Evolutionary conservation across 208 protist species (phyloP), one percentile per base, ranked within the genome.

Genomic region (Leishmania guyanensis): DNA sequence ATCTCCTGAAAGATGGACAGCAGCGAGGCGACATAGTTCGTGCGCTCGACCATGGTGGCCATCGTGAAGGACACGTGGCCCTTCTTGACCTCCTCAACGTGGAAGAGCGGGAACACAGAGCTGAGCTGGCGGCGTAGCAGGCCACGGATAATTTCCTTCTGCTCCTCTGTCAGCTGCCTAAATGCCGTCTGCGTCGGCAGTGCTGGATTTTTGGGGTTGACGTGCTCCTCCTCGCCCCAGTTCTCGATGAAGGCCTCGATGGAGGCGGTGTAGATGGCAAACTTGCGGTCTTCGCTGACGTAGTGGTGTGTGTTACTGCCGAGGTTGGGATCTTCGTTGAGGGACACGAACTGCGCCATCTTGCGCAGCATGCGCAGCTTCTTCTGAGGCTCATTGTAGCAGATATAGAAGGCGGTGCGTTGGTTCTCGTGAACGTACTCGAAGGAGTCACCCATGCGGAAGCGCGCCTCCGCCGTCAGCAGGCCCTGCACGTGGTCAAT

Each of bases 1-100:
- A 90, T 92, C 84, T 95, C 92, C 75, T 94, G 85, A 70, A 94
- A 92, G 74, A 94, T 85, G 76, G 91, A 60, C 54, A 89, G 84
- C 72, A 96, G 85, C 71, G 94, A 91, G 50, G 86, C 86, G n/a
- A 95, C 56, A 82, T 91, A 92, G 84, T 92, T 93, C 43, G 78
- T 86, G 64, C 80, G 79, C 75, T 95, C 90, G 8, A 87, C 87
- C n/a, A 78, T 86, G 50, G 91, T 92, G 20, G 88, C 88, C 87
- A 97, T 93, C 39, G 85, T 92, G 77, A 98, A 94, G 82, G 78
- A 58, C 5, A 92, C 80, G 16, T 75, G 75, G 71, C 86, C 85
- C 26, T 87, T 75, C 17, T 80, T 79, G 22, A 85, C 50, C 48
- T 87, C 81, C 5, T 68, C 64, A 20, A 85, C 53, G 58, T 91